phyloP scores from a whole-genome alignment of 371 early-diverging fungal genomes.

The Apophysomyces sp. region DNA sequence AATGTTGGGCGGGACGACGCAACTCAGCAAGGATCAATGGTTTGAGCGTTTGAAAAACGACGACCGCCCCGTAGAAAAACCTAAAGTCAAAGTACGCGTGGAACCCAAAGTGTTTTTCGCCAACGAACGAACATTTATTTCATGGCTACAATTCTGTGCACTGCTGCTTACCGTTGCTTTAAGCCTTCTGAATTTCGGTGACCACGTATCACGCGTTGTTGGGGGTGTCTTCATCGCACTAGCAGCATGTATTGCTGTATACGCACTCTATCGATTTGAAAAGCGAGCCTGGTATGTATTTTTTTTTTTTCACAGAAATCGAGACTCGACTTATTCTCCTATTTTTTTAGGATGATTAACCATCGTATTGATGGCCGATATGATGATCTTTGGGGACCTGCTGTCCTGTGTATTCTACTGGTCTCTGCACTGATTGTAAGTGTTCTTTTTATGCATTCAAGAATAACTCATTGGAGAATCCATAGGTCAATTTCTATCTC shows the following conservation, averaged over 20 bases:
- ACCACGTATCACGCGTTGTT: slow-evolving; percentile 69
- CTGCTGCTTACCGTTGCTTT: slow-evolving; percentile 75
- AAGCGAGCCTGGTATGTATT: slow-evolving; percentile 67
- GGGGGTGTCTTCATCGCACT: slow-evolving; percentile 74
- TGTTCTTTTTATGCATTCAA: background rate
- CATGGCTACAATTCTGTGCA: slow-evolving; percentile 83
- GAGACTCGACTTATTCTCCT: slow-evolving; percentile 19
- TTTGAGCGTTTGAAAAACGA: slow-evolving; percentile 7
- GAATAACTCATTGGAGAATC: background rate
- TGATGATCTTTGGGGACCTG: slow-evolving; percentile 61
- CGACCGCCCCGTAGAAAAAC: slow-evolving; percentile 65
- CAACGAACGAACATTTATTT: slow-evolving; percentile 98
- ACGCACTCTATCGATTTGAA: slow-evolving; percentile 86
- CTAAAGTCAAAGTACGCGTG: slow-evolving; percentile 60
- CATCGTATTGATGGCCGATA: slow-evolving; percentile 54
- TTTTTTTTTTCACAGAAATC: slow-evolving; percentile 18
- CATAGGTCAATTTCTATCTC: slow-evolving; percentile 22
- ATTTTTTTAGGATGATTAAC: slow-evolving; percentile 51
- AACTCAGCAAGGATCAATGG: background rate
- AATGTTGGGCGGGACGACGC: background rate
- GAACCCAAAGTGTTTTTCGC: slow-evolving; percentile 99
- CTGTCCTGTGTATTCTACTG: slow-evolving; percentile 77
- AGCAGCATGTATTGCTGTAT: slow-evolving; percentile 62
- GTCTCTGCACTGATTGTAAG: slow-evolving; percentile 44
- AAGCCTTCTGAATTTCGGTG: slow-evolving; percentile 86